Evolutionary conservation across 1,284 basidiomycete genomes (phyloP), one percentile per base, ranked within the genome.

Genomic region (Rhodotorula sp.): DNA sequence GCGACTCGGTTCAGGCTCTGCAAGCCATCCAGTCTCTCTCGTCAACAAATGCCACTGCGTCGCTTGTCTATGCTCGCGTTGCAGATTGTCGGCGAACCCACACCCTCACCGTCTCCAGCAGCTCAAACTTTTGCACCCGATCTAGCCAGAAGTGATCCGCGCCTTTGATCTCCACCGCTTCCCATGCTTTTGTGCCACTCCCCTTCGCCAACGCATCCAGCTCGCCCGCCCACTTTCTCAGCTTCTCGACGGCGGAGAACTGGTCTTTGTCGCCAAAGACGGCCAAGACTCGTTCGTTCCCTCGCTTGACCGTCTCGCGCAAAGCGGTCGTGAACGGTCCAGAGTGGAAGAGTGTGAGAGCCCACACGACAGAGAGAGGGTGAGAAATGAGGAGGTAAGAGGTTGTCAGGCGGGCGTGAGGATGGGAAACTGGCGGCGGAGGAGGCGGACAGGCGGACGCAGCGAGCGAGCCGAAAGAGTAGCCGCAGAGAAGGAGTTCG

Each of bases 391-490:
- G 80, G 58, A 91, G 81, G 77, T 90, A 87, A 16, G 83, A 84
- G 0, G 86, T 87, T 73, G 81, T 82, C 60, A 88, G 51, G 13
- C 5, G 10, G 22, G 16, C 44, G 24, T 6, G 22, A 0, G 59
- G 47, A 24, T 5, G 40, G 1, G 48, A 30, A 11, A 51, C 5
- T 1, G 51, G 51, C 2, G 37, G 26, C 2, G 30, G 15, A 2
- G 79, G 24, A 84, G 77, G 1, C 4, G 87, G 86, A 68, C 86
- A 86, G 62, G 87, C 79, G 4, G 88, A 88, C 1, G 86, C 85
- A 47, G 89, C 86, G 31, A 92, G 82, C 2, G 88, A 85, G 5
- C 90, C 91, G 82, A 90, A 83, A 7, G 90, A 92, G 79, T 92
- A 70, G 60, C 67, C 61, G 46, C 54, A 61, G 8, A 62, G 66